Evolutionary conservation across 768 basidiomycete genomes (phyloP), one percentile per base, ranked within the genome.

Genomic region (Lentinus tigrinus): DNA sequence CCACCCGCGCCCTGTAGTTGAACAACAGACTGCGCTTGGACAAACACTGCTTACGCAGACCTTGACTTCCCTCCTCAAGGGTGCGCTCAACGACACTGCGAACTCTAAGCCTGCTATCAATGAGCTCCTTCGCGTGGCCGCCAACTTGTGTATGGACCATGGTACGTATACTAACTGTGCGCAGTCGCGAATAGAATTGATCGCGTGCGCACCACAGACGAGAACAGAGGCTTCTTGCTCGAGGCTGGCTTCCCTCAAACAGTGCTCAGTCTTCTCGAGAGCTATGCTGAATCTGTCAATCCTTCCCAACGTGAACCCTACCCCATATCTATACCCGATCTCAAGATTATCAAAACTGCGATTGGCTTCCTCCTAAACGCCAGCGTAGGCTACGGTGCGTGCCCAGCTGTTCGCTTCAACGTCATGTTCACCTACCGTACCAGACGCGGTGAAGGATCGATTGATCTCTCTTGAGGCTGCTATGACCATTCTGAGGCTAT

Each of bases 111-210:
- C 79, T 9, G 80, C 81, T 10, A 75, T 85, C 23, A 82, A 81
- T 58, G 89, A 93, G 68, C 73, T 92, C 28, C 80, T 94, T 53
- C 81, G 92, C 56, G 84, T 92, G 14, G 85, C 84, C 24, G 92
- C 92, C 13, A 94, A 94, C 72, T 72, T 94, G 17, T 92, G 89
- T 71, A 85, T 91, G 74, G 90, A 94, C 68, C 90, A 93, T 65
- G 85, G 90, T 85, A 63, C 59, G 83, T 69, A 23, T 19, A 16
- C 27, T 38, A 43, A 48, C 39, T 24, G n/a, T 26, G 11, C 42
- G 34, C 38, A 26, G 21, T 13, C n/a, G 11, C 19, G 16, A 17
- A 10, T 21, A 21, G 36, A 48, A 34, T 34, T 39, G 16, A 52
- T 34, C 52, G 28, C 19, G 28, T n/a, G 17, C 31, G 36, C 47